Conservation (phyloP, 2,329 filamentous ascomycete genomes). For the Clonostachys chloroleuca region DNA sequence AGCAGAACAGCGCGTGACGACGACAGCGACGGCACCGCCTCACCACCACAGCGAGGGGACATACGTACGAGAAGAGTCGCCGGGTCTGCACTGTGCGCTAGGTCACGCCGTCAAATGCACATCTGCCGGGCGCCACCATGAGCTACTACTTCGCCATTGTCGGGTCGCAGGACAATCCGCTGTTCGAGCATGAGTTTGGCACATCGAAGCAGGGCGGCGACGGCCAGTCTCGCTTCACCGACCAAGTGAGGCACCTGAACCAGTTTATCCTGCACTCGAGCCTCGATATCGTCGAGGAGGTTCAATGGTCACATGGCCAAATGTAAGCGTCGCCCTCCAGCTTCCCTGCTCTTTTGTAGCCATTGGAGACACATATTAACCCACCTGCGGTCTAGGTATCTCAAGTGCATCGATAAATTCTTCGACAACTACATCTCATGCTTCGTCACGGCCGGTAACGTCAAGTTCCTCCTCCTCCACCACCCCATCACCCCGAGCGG, state of each 20-base stretch:
- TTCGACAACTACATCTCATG: slow-evolving; percentile 93
- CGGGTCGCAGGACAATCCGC: slow-evolving; percentile 89
- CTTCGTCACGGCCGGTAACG: slow-evolving; percentile 88
- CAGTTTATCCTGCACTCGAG: slow-evolving; percentile 96
- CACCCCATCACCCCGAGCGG: slow-evolving; percentile 55
- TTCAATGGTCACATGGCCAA: slow-evolving; percentile 84
- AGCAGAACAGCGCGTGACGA: too few relatives aligned
- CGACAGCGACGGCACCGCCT: too few relatives aligned
- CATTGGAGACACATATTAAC: neutral
- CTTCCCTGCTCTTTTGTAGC: neutral
- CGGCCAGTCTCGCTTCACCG: slow-evolving; percentile 81
- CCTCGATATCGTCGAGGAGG: slow-evolving; percentile 91
- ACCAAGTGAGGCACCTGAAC: slow-evolving; percentile 88
- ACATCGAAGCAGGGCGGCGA: slow-evolving; percentile 95
- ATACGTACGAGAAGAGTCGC: too few relatives aligned
- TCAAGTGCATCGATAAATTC: slow-evolving; percentile 96
- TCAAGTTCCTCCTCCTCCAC: slow-evolving; percentile 92
- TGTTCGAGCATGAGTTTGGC: slow-evolving; percentile 96
- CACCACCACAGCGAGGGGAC: too few relatives aligned
- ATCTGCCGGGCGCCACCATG: slow-evolving; percentile 50
- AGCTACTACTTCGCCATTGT: slow-evolving; percentile 99
- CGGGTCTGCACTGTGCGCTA: too few relatives aligned
- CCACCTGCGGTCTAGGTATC: slow-evolving; percentile 57
- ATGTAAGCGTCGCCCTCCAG: slow-evolving; percentile 51
- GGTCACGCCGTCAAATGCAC: neutral